Evolutionary conservation across 495 filamentous ascomycete species (phyloP), one percentile per base, ranked within the genome.

Genomic region (Schizothecium vesticola): DNA sequence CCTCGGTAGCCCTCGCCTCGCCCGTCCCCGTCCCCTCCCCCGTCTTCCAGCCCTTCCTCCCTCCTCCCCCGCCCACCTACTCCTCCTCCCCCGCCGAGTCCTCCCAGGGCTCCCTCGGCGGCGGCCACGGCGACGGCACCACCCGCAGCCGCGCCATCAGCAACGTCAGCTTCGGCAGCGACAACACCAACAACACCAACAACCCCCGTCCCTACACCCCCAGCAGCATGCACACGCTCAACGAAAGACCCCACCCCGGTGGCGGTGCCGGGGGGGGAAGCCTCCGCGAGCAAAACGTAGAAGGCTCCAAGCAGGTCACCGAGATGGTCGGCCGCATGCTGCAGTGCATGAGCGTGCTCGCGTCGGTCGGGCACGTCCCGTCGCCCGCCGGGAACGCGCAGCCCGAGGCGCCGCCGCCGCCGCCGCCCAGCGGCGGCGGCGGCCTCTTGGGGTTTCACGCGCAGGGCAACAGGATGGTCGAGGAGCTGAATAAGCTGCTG

Each of bases 271-370:
- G 59, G 22, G 67, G 60, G 51, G 75, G 77, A 25, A 80, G 78
- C 26, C 66, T 80, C 31, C 77, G 76, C 60, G 75, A 78, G 65
- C 81, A 83, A 66, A 86, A 83, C 61, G 80, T 86, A 13, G 84
- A 88, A 69, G 91, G 93, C 72, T 88, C 87, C n/a, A 91, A 93
- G 25, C 89, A 94, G 67, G 86, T 97, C 26, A 97, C 95, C 16
- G 93, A 97, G 68, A 96, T 92, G 64, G 94, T 97, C 10, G 95
- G 92, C 1, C 85, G 96, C 66, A 96, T 99, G 93, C 85, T 99
- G 69, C 95, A 99, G 79, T 99, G 96, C 75, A 89, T 99, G 77
- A 91, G 89, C 72, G 94, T 99, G 11, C 82, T 98, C 1, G 90
- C 91, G 11, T 89, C 89, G 70, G 86, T 96, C 13, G 83, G 83